Evolutionary conservation across 2,329 filamentous ascomycete genomes (phyloP), one percentile per base, ranked within the genome.

Genomic region (Alternaria tenuissima): DNA sequence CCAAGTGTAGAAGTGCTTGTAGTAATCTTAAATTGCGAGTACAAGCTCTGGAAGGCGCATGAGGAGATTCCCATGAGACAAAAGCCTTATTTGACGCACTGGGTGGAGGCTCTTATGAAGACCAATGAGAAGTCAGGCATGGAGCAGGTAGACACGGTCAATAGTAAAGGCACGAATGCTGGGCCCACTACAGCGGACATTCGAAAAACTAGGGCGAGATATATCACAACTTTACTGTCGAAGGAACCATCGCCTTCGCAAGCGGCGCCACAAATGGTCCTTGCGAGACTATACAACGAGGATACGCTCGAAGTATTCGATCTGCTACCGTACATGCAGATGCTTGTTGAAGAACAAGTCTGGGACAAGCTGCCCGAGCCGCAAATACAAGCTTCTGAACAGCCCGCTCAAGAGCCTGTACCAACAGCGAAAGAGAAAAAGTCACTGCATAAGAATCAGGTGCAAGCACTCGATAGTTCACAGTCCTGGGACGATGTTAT

Each of bases 81-180:
- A 44, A 80, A 80, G 41, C 78, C 79, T 2, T 80, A 78, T 59
- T 67, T 81, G 20, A 70, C 73, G 5, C 77, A 80, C 51, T 81
- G 79, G 79, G 73, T 81, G 41, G 76, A 80, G 62, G 69, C 73
- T 1, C 55, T 78, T 5, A 66, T 72, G 55, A 56, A 67, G 5
- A 62, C 71, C 3, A 60, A 65, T 1, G 41, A 22, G 24, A 43
- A 53, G 6, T 30, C 36, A 22, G 22, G 26, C 7, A 18, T 22
- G 20, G 30, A 9, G 8, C n/a, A 24, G 41, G 26, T 30, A 16
- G 38, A 47, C 8, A 32, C 36, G 16, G 20, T 28, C 30, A 20
- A 11, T 14, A 47, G 41, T 16, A 53, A 22, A 46, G 41, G 55
- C 26, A 48, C 48, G 11, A 48, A 53, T 20, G 58, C 30, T 11